Conservation (phyloP, 2,329 filamentous ascomycete genomes). For the Sporothrix curviconia region DNA sequence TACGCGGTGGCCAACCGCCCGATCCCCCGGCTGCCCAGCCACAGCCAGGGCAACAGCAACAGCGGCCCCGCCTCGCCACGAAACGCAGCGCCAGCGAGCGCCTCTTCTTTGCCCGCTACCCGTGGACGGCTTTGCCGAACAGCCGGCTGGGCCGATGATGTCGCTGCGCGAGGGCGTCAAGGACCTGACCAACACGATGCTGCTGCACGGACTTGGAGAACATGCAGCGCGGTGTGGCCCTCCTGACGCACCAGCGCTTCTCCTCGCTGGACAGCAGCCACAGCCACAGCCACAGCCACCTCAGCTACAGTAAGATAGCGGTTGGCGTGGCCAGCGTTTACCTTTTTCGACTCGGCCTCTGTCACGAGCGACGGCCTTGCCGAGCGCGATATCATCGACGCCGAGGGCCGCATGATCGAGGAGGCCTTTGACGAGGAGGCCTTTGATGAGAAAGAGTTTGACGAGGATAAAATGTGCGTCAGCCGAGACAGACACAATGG, state of each 20-base stretch:
- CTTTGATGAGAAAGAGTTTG: background rate
- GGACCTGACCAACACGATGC: background rate
- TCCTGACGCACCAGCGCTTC: background rate
- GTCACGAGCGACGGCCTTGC: too few species aligned
- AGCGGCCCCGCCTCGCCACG: background rate
- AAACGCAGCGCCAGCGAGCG: background rate
- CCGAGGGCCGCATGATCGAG: too few species aligned
- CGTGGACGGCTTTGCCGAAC: background rate
- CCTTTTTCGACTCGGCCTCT: too few species aligned
- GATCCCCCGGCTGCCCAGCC: background rate
- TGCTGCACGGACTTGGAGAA: background rate
- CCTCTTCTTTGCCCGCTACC: background rate
- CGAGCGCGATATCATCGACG: too few species aligned
- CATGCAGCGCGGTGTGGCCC: background rate
- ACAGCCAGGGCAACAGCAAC: background rate
- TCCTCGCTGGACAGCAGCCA: background rate
- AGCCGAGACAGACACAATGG: too few species aligned
- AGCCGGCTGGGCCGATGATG: background rate
- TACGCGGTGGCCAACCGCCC: background rate
- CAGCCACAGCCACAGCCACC: too few species aligned
- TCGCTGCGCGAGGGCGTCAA: background rate
- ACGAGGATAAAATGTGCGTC: background rate
- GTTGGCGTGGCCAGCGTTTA: too few species aligned
- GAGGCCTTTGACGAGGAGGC: background rate
- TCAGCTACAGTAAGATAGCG: too few species aligned